Conservation (phyloP, 148 eudicot genomes). For the Vaccinium darrowii region DNA sequence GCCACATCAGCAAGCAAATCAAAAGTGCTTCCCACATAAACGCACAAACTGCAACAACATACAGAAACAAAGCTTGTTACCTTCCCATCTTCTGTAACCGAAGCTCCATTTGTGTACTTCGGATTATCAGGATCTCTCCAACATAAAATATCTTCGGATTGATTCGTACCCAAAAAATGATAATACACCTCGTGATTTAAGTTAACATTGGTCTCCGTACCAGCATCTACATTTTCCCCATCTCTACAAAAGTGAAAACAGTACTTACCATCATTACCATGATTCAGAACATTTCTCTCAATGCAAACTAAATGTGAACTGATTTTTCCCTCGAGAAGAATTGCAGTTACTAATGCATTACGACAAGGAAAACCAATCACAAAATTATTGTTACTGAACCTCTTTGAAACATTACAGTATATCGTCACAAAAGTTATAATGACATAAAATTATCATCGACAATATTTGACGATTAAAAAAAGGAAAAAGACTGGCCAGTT, state of each 20-base stretch:
- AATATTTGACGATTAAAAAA: background rate
- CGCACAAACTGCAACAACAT: background rate
- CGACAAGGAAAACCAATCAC: background rate
- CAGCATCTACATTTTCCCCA: constrained; percentile 59
- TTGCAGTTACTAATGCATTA: background rate
- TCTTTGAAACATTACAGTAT: background rate
- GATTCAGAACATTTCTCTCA: background rate
- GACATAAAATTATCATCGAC: background rate
- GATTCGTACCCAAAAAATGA: constrained; percentile 82
- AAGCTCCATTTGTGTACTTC: constrained; percentile 40
- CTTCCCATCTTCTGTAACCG: constrained; percentile 89
- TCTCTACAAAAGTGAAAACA: constrained; percentile 46
- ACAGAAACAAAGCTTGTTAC: constrained; percentile 28
- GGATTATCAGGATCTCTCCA: constrained; percentile 81
- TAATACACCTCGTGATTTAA: constrained; percentile 72
- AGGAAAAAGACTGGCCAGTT: background rate
- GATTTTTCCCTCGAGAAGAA: background rate
- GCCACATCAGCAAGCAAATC: background rate
- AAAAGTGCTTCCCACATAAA: background rate
- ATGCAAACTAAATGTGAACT: background rate
- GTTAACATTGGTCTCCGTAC: constrained; percentile 74
- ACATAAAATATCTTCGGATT: constrained; percentile 83
- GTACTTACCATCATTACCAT: background rate
- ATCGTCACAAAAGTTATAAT: background rate
- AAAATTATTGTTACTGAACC: background rate